Evolutionary conservation across 2,329 filamentous ascomycete genomes (phyloP).

Genomic region (Aaosphaeria pasadenensis): DNA sequence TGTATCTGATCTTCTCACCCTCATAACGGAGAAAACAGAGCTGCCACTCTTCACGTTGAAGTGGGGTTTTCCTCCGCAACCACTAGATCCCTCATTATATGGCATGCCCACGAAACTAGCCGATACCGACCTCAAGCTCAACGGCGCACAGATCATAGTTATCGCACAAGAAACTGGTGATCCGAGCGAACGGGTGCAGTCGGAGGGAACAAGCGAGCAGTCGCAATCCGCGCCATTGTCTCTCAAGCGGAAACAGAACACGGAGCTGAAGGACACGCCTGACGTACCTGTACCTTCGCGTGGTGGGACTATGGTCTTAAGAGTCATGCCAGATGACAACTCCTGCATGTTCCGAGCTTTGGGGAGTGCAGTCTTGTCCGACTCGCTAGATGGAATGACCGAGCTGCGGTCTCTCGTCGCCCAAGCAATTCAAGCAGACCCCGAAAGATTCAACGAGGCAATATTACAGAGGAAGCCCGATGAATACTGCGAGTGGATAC

Average conservation of each 20-base stretch:
- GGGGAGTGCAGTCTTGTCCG: constrained; percentile 70
- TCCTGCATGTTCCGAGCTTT: constrained; percentile 91
- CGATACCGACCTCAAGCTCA: constrained; percentile 59
- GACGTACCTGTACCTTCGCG: constrained; percentile 58
- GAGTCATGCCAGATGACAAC: constrained; percentile 97
- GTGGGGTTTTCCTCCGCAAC: constrained; percentile 77
- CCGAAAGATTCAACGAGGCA: constrained; percentile 69
- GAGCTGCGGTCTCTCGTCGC: constrained; percentile 77
- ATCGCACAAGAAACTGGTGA: constrained; percentile 44
- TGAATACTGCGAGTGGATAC: constrained; percentile 79
- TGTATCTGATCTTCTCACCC: constrained; percentile 57
- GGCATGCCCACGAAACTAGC: constrained; percentile 49
- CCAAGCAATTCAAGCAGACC: constrained; percentile 70
- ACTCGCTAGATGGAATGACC: constrained; percentile 62
- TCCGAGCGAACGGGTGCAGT: constrained; percentile 16
- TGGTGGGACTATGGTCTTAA: constrained; percentile 63
- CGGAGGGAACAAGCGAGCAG: constrained; percentile 11
- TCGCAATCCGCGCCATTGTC: constrained; percentile 34
- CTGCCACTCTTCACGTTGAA: constrained; percentile 71
- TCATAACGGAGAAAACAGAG: constrained; percentile 63
- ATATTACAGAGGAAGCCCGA: constrained; percentile 69
- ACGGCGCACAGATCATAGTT: constrained; percentile 69
- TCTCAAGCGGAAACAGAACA: constrained; percentile 43
- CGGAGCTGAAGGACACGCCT: constrained; percentile 56
- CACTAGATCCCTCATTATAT: constrained; percentile 59